Evolutionary conservation across 1,139 yeast species (phyloP).

Genomic region (Protomyces macrosporus): DNA sequence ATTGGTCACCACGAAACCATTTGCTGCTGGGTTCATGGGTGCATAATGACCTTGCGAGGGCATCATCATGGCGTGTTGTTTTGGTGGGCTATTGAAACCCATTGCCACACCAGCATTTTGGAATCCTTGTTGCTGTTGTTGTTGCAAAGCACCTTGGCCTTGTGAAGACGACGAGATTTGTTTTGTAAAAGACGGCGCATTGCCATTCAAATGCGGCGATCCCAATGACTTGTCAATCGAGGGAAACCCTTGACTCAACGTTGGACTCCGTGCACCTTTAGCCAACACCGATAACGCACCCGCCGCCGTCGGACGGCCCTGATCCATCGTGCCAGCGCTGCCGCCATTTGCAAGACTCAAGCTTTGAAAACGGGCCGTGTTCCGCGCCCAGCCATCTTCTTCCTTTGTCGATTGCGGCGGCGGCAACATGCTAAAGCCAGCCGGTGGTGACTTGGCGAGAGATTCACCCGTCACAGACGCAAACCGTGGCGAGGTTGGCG

Average conservation of each 20-base stretch:
- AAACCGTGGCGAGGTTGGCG: slow-evolving; percentile 18
- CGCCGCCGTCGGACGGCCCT: not conserved
- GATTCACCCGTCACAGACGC: not conserved
- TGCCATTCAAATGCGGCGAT: not conserved
- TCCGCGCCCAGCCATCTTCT: slow-evolving; percentile 13
- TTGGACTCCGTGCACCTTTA: not conserved
- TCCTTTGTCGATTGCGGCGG: slow-evolving; percentile 4
- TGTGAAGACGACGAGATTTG: too few relatives aligned
- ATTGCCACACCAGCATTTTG: not conserved
- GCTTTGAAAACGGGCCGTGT: too few relatives aligned
- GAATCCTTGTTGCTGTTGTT: not conserved
- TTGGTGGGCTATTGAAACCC: not conserved
- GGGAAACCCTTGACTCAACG: not conserved
- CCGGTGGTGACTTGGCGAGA: slow-evolving; percentile 20
- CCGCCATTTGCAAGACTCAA: not conserved
- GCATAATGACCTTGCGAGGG: not conserved
- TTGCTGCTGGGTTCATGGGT: not conserved
- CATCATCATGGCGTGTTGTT: not conserved
- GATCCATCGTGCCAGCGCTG: not conserved
- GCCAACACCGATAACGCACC: not conserved
- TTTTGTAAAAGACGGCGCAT: not conserved
- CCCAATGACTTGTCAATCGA: not conserved
- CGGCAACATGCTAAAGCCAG: slow-evolving; percentile 21
- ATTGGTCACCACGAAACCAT: slow-evolving; percentile 18
- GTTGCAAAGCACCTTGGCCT: too few relatives aligned